These are phyloP conservation scores for Halophytophthora polymorphica DNA, from an alignment of 352 stramenopile species.

Conservation along the genomic window DNA sequence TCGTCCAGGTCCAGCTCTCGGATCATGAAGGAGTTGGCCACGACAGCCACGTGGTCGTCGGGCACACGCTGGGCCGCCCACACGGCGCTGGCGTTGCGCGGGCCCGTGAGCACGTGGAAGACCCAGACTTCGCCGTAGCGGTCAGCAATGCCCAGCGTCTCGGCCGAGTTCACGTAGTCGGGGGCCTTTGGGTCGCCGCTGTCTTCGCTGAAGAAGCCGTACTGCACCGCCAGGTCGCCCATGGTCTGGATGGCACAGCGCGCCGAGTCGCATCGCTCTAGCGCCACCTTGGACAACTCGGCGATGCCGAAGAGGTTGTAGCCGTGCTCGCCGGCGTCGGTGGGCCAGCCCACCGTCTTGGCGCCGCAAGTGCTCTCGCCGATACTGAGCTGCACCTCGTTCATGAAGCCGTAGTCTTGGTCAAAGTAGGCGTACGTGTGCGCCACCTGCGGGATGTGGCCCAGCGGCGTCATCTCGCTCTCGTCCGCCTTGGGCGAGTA, in stretches of 20 bases:
- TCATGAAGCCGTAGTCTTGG: constrained; percentile 94
- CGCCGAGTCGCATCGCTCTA: constrained; percentile 88
- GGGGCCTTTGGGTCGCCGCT: constrained; percentile 56
- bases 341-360: constrained; percentile 72
- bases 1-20: constrained; percentile 83
- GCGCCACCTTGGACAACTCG: constrained; percentile 88
- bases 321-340: constrained; percentile 52
- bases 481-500: constrained; percentile 49
- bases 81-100: constrained; percentile 85
- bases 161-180: constrained; percentile 65
- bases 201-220: constrained; percentile 94
- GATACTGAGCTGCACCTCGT: constrained; percentile 93
- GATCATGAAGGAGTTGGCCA: constrained; percentile 94
- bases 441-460: constrained; percentile 84
- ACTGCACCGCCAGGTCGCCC: constrained; percentile 90
- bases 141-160: constrained; percentile 88
- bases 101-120: constrained; percentile 94
- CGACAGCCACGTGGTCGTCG: constrained; percentile 84
- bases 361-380: constrained; percentile 91
- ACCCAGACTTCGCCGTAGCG: constrained; percentile 90
- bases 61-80: constrained; percentile 93
- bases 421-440: constrained; percentile 94
- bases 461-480: constrained; percentile 57
- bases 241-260: constrained; percentile 87
- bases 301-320: constrained; percentile 91